Conservation (phyloP, 106 monocot species). For the Gastrodia elata region DNA sequence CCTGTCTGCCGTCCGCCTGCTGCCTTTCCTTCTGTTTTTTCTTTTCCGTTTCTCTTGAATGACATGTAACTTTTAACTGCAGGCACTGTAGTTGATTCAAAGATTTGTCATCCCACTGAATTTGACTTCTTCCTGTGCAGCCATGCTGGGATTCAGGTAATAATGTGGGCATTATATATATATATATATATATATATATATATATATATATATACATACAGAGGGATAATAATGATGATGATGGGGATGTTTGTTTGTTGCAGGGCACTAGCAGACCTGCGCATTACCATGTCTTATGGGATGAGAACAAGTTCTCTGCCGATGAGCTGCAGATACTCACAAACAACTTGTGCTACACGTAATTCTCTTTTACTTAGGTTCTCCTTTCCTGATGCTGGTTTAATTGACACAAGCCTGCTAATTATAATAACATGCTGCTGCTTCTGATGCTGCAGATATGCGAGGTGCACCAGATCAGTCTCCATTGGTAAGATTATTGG, state of each 20-base stretch:
- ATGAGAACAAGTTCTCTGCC: slow-evolving; percentile 82
- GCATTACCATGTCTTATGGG: slow-evolving; percentile 89
- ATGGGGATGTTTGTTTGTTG: background rate
- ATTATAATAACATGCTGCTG: background rate
- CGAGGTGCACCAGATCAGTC: slow-evolving; percentile 18
- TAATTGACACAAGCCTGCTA: background rate
- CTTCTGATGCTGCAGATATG: slow-evolving; percentile 5
- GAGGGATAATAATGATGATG: too few species aligned
- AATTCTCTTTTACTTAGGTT: background rate
- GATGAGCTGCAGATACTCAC: slow-evolving; percentile 61
- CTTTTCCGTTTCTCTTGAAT: background rate
- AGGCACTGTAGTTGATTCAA: slow-evolving; percentile 50
- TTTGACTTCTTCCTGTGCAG: slow-evolving; percentile 52
- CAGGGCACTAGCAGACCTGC: slow-evolving; percentile 82
- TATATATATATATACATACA: background rate
- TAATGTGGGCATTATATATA: background rate
- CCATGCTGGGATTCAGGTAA: slow-evolving; percentile 50
- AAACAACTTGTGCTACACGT: slow-evolving; percentile 84
- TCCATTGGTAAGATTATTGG: slow-evolving; percentile 11
- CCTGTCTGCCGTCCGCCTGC: background rate
- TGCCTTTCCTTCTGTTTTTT: background rate
- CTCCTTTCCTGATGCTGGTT: background rate
- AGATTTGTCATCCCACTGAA: slow-evolving; percentile 46
- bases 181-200: background rate
- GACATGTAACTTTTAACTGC: background rate